A percentile compares a stretch with the other conserved stretches of the same genome.
phyloP scores from a whole-genome alignment of 2,329 filamentous ascomycete species.

The Monosporascus cannonballus region DNA sequence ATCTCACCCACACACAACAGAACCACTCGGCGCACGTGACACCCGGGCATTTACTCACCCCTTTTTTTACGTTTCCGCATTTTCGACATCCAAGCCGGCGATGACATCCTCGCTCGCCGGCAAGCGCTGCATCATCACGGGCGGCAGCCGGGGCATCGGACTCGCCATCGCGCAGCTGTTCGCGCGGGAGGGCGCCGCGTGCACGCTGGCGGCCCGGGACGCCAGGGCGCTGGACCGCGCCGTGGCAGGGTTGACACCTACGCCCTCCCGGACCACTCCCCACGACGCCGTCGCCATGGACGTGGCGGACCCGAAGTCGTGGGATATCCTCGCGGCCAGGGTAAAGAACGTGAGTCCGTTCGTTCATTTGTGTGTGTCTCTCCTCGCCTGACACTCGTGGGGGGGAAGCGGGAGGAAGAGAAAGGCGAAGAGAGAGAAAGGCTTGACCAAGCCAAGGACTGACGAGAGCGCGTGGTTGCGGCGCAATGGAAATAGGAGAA shows the following conservation, averaged over 20 bases:
- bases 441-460: too few relatives aligned
- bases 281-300: slow-evolving; percentile 14
- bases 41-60: too few relatives aligned
- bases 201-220: slow-evolving; percentile 57
- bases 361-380: neutral
- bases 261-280: neutral
- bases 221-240: slow-evolving; percentile 36
- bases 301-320: slow-evolving; percentile 11
- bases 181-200: slow-evolving; percentile 51
- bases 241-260: slow-evolving; percentile 25
- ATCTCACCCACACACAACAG: too few relatives aligned
- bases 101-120: slow-evolving; percentile 29
- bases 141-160: slow-evolving; percentile 66
- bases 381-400: neutral
- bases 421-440: too few relatives aligned
- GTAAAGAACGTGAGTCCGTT: slow-evolving; percentile 7
- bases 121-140: slow-evolving; percentile 57
- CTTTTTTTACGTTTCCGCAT: too few relatives aligned
- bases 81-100: too few relatives aligned
- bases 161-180: slow-evolving; percentile 61
- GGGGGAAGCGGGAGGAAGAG: too few relatives aligned
- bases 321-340: slow-evolving; percentile 9
- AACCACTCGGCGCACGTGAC: too few relatives aligned
- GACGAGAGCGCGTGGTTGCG: too few relatives aligned
- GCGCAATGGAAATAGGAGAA: slow-evolving; percentile 9